These are phyloP conservation scores for Catharanthus roseus DNA, from an alignment of 257 asterid species.

Conservation along the genomic window DNA sequence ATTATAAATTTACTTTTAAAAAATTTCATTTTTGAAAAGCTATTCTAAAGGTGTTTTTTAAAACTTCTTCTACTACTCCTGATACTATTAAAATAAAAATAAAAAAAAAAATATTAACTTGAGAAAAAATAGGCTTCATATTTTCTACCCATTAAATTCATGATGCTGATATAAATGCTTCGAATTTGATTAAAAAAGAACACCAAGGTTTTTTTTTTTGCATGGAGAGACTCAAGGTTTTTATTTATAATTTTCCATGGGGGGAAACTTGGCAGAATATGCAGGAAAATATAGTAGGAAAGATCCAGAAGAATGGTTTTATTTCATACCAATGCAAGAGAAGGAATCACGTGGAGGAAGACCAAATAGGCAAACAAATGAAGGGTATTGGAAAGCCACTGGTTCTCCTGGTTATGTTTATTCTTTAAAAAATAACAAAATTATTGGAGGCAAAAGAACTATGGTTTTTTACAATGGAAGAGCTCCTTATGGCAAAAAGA, in stretches of 20 bases:
- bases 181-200: too few species aligned
- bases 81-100: too few species aligned
- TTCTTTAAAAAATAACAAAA: slow-evolving; percentile 25
- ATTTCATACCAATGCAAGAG: slow-evolving; percentile 48
- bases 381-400: slow-evolving; percentile 68
- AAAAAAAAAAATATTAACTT: too few species aligned
- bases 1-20: too few species aligned
- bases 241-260: background rate
- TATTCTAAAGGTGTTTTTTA: too few species aligned
- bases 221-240: too few species aligned
- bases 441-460: slow-evolving; percentile 48
- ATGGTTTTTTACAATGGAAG: slow-evolving; percentile 59
- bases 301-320: slow-evolving; percentile 62
- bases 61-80: too few species aligned
- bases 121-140: too few species aligned
- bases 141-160: too few species aligned
- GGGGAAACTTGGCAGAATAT: slow-evolving; percentile 19
- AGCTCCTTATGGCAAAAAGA: slow-evolving; percentile 49
- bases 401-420: slow-evolving; percentile 53
- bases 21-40: too few species aligned
- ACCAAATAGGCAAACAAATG: slow-evolving; percentile 45
- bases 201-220: too few species aligned
- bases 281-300: slow-evolving; percentile 34
- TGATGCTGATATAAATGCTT: too few species aligned
- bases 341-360: slow-evolving; percentile 53